A percentile compares a stretch with the other conserved stretches of the same genome.
These are phyloP conservation scores for Tolypocladium pustulatum DNA, from an alignment of 2,329 filamentous ascomycete species.

Conservation along the genomic window DNA sequence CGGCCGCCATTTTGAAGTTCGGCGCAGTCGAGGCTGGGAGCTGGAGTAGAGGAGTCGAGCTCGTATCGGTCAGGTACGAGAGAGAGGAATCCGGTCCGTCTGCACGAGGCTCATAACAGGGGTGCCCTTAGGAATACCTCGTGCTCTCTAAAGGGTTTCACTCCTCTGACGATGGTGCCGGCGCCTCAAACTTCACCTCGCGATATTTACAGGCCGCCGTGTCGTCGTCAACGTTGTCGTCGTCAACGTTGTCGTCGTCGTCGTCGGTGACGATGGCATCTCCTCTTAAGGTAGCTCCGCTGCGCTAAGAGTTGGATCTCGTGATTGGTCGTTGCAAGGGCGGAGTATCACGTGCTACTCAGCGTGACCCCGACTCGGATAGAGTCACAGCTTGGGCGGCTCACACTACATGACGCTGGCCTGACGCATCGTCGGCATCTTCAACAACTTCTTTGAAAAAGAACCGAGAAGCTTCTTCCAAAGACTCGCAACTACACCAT, in stretches of 20 bases:
- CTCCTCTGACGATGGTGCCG: neutral
- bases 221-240: neutral
- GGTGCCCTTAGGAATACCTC: neutral
- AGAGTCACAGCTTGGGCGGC: neutral
- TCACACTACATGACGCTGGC: neutral
- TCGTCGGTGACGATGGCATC: neutral
- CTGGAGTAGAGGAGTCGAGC: neutral
- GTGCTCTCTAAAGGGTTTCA: neutral
- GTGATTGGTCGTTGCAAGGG: neutral
- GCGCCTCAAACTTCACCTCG: neutral
- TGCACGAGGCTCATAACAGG: neutral
- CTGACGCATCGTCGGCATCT: neutral
- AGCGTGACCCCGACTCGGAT: neutral
- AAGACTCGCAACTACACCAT: neutral
- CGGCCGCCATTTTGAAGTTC: slow-evolving; percentile 17
- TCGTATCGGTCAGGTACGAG: neutral
- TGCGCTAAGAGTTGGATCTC: neutral
- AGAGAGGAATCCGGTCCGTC: neutral
- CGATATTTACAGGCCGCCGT: neutral
- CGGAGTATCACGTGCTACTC: neutral
- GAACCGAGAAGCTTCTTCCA: neutral
- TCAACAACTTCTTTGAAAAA: neutral
- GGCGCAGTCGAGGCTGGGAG: neutral
- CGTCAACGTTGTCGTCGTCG: neutral
- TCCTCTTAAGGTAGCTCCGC: neutral